Conservation (phyloP, 192 early-diverging fungal species). For the Linnemannia schmuckeri region DNA sequence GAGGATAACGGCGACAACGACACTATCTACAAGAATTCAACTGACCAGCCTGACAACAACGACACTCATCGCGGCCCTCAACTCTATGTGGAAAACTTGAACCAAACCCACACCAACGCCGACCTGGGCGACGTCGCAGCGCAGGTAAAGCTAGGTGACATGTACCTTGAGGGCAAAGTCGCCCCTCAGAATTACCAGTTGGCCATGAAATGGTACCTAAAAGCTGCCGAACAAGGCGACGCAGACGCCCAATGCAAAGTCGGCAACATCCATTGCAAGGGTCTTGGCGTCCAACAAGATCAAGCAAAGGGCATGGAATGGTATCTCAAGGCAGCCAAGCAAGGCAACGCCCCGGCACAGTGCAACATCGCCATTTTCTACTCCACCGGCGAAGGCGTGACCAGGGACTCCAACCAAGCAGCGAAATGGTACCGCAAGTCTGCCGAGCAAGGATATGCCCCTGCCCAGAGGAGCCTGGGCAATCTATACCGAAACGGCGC, state of each 20-base stretch:
- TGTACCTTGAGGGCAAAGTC: not conserved
- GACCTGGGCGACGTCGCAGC: not conserved
- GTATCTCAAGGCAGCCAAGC: not conserved
- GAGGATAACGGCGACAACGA: not conserved
- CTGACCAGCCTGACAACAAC: not conserved
- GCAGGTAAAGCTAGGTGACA: not conserved
- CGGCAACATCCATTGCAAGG: not conserved
- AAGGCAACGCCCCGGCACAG: not conserved
- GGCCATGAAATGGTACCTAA: not conserved
- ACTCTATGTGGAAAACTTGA: not conserved
- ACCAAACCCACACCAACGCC: not conserved
- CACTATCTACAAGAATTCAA: not conserved
- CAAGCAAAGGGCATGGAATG: not conserved
- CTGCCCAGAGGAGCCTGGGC: not conserved
- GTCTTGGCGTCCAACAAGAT: not conserved
- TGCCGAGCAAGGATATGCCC: not conserved
- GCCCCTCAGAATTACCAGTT: not conserved
- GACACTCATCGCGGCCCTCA: not conserved
- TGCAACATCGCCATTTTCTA: not conserved
- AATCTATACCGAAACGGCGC: not conserved
- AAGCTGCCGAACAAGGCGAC: not conserved
- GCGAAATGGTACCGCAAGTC: not conserved
- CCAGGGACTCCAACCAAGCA: not conserved
- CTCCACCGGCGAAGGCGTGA: not conserved
- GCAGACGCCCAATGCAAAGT: not conserved